Base-by-base conservation (phyloP, 371 early-diverging fungal genomes). In the Rhizopus microsporus region DNA sequence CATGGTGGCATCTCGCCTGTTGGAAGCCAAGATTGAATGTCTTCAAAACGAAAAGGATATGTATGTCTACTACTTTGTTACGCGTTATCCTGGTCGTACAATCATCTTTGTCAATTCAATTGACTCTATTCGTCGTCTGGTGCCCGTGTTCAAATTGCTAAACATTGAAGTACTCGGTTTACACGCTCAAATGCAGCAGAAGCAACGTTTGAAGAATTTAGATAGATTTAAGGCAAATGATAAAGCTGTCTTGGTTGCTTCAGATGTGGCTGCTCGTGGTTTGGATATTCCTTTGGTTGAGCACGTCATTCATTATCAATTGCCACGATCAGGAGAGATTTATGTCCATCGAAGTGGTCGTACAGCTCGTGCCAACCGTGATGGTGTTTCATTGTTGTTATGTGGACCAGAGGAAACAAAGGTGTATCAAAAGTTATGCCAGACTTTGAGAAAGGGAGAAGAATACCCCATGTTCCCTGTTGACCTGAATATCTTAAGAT, bases 281-380 rank as follows among this genome's bases (percentile, higher is more conserved):
- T 81, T 99, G 60, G 98, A 98, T 80, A 93, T 99, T 62, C 95
- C 97, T 15, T 86, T 94, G 49, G 93, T 99, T 16, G 93, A 93
- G 55, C 90, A 93, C 69, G 99, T 99, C 9, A 92, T 99, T 76
- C 99, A 99, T 74, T 87, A 92, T 63, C 96, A 97, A 44, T 95
- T 99, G 75, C 99, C 99, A 9, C 78, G 92, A 61, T 94, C 94
- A 52, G 93, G 94, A 52, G 98, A 98, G 63, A 93, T 93, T 60
- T 97, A 80, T 30, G 91, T 95, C 39, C 96, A 95, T 73, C 89
- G 97, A 56, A 91, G 92, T 55, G 99, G 99, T 43, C 88, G 97
- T 68, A 96, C 97, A 0, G 96, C 93, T 13, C 87, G 92, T 67
- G 95, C 90, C 23, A 82, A 82, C 35, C 83, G 77, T 16, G 90